Evolutionary conservation across 78 protist genomes (phyloP).

Genomic region (Cavenderia fasciculata): DNA sequence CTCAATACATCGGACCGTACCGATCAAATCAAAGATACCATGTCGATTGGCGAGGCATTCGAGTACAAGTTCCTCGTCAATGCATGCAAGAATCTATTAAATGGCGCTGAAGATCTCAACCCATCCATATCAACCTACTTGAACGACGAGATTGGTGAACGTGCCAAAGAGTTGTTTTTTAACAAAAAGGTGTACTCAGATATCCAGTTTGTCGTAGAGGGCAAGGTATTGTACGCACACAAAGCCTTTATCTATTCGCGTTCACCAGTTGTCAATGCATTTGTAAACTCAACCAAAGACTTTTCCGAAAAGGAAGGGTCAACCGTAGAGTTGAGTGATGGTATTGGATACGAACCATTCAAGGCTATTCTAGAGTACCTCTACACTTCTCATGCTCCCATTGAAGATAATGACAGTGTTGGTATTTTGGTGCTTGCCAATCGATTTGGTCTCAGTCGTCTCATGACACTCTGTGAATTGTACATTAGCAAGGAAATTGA

Average conservation of each 20-base stretch:
- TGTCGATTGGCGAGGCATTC: conserved; percentile 14
- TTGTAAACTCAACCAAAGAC: conserved; percentile 11
- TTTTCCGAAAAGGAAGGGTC: conserved; percentile 36
- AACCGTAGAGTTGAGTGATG: conserved; percentile 26
- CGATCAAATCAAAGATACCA: conserved; percentile 57
- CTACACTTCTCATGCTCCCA: conserved; percentile 84
- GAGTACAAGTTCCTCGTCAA: conserved; percentile 18
- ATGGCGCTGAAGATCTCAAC: conserved; percentile 62
- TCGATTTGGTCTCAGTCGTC: conserved; percentile 61
- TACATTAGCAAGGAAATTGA: conserved; percentile 78
- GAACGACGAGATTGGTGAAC: conserved; percentile 71
- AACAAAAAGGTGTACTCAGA: conserved; percentile 57
- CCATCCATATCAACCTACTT: conserved; percentile 78
- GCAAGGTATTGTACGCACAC: conserved; percentile 65
- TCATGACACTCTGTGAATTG: conserved; percentile 84
- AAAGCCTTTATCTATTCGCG: conserved; percentile 64
- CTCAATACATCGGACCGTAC: conserved; percentile 22
- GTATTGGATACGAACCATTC: conserved; percentile 28
- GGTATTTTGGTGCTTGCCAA: conserved; percentile 77
- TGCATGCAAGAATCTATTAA: conserved; percentile 57
- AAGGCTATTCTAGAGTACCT: conserved; percentile 78
- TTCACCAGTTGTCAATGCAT: conserved; percentile 46
- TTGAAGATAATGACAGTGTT: conserved; percentile 68
- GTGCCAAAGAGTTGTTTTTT: conserved; percentile 63
- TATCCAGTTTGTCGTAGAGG: conserved; percentile 70